Base-by-base conservation (phyloP, 495 filamentous ascomycete genomes). In the Baudoinia panamericana region DNA sequence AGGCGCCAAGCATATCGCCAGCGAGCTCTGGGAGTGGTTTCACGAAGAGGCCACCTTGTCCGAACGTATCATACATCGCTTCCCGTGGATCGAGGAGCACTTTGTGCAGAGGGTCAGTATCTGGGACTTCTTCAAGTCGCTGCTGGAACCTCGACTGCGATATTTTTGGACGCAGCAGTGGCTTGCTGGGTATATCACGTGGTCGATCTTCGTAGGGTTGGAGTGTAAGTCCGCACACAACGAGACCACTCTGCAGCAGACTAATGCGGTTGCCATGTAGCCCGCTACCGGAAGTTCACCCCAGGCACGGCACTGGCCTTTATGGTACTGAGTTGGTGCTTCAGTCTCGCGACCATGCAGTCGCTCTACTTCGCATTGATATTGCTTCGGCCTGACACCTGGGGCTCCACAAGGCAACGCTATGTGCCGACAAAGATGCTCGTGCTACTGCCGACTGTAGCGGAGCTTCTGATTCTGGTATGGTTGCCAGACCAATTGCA, bases 111-210 rank as follows among this genome's bases (percentile, higher is more conserved):
- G 18, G 2, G 10, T 24, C 10, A 43, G 40, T 16, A 13, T 46
- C 1, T 41, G 36, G 36, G 44, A 41, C 21, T 41, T 32, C 23
- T 46, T 41, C 36, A 27, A 35, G 36, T 34, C 15, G 18, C 16
- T 35, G 6, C 15, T 46, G 5, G 19, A 27, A 4, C 21, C 9
- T 12, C 16, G 13, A 11, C 16, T 15, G 22, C 13, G 27, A 3
- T 41, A 35, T 17, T 46, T 28, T 22, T 46, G 44, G 43, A 41
- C 36, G 12, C 44, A 46, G 44, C 36, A 41, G 18, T 46, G 44
- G 44, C 11, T 40, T n/a, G 30, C 30, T 12, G 37, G 44, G 9
- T 46, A 46, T 30, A 17, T 32, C 4, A 27, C 18, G 5, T 46
- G 44, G 44, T 30, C 44, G 27, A 17, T 41, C 16, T 46, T 40